Conservation (phyloP, 495 filamentous ascomycete species). For the Neurospora africana region DNA sequence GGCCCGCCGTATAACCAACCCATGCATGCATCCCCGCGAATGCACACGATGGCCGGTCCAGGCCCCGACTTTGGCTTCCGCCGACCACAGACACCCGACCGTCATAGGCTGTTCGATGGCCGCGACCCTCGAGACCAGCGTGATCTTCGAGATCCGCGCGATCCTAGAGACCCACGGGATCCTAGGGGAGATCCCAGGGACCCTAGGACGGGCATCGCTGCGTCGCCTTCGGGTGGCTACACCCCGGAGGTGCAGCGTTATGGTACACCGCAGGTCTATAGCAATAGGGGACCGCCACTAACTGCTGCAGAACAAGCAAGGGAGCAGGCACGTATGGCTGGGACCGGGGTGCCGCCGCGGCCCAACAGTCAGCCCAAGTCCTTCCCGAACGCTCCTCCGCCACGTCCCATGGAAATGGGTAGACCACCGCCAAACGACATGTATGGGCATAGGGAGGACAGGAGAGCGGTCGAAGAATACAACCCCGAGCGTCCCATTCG, state of each 20-base stretch:
- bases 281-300: constrained; percentile 29
- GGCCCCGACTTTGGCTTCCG: constrained; percentile 50
- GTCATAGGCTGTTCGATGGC: constrained; percentile 38
- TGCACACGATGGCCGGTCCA: constrained; percentile 21
- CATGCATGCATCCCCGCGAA: constrained; percentile 43
- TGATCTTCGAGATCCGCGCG: not conserved
- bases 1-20: constrained; percentile 32
- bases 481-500: constrained; percentile 36
- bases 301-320: constrained; percentile 30
- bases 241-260: constrained; percentile 46
- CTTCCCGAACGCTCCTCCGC: constrained; percentile 32
- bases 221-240: constrained; percentile 35
- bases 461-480: constrained; percentile 26
- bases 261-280: constrained; percentile 41
- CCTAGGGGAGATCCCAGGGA: constrained; percentile 12
- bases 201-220: constrained; percentile 34
- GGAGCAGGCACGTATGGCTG: constrained; percentile 29
- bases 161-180: not conserved
- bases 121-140: constrained; percentile 8
- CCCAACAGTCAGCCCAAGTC: constrained; percentile 42
- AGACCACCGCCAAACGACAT: constrained; percentile 29
- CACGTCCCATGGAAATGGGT: constrained; percentile 28
- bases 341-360: constrained; percentile 31
- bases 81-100: constrained; percentile 67
- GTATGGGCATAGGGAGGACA: constrained; percentile 34